Conservation (phyloP, 371 early-diverging fungal species). For the Circinella umbellata region DNA sequence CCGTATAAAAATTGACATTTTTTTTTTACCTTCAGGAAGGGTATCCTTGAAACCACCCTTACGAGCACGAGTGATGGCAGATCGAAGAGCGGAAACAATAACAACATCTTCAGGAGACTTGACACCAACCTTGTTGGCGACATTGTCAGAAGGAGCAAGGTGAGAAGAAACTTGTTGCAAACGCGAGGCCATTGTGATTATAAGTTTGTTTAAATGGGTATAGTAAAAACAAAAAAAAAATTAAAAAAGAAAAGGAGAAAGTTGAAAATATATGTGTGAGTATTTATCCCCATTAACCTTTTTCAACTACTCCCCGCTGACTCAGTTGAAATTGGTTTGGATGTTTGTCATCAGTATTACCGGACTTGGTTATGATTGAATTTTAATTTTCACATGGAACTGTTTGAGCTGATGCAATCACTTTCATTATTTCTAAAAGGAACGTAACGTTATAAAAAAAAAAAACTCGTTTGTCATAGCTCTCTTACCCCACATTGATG, state of each 20-base stretch:
- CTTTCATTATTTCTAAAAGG: no score
- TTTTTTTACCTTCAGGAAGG: conserved; percentile 63
- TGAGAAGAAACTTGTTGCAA: conserved; percentile 78
- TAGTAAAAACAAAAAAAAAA: conserved; percentile 6
- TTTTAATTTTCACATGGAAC: conserved; percentile 7
- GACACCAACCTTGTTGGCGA: conserved; percentile 73
- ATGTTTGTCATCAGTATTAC: conserved; percentile 5
- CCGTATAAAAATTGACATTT: background rate
- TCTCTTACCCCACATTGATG: background rate
- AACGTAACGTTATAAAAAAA: no score
- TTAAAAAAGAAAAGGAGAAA: background rate
- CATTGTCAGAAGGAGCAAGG: conserved; percentile 57
- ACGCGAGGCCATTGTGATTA: conserved; percentile 59
- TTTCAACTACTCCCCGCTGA: conserved; percentile 5
- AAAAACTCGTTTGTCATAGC: no score
- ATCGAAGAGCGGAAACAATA: conserved; percentile 87
- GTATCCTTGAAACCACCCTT: conserved; percentile 96
- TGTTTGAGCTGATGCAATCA: background rate
- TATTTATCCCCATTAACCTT: background rate
- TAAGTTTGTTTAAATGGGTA: background rate
- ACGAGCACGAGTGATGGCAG: conserved; percentile 90
- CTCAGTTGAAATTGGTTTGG: conserved; percentile 6
- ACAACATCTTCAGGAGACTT: conserved; percentile 88
- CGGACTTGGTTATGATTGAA: conserved; percentile 5
- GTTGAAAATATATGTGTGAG: background rate